phyloP scores from a whole-genome alignment of 257 asterid species.

The Vinca minor region DNA sequence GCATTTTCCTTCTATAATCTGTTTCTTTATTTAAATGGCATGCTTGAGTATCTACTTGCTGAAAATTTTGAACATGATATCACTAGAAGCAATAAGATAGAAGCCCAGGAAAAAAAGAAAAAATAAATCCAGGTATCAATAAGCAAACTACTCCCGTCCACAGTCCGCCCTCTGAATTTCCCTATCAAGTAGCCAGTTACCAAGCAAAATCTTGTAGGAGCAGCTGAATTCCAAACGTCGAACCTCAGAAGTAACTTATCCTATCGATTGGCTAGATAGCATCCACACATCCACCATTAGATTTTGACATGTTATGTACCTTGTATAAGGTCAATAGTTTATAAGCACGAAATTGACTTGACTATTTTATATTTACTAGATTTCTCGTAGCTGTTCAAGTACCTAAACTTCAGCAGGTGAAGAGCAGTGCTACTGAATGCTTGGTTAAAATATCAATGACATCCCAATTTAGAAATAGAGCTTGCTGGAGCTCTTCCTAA shows the following conservation, averaged over 20 bases:
- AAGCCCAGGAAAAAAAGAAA: not conserved
- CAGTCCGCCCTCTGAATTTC: not conserved
- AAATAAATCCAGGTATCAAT: not conserved
- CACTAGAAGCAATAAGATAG: not conserved
- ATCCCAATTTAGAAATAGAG: too few relatives aligned
- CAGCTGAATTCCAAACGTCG: not conserved
- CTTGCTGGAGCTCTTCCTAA: too few relatives aligned
- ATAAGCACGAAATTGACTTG: not conserved
- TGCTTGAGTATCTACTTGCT: not conserved
- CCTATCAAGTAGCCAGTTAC: not conserved
- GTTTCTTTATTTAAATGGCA: not conserved
- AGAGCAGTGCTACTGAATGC: too few relatives aligned
- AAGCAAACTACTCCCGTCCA: not conserved
- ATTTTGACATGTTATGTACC: not conserved
- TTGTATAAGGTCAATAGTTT: not conserved
- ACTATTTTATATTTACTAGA: not conserved
- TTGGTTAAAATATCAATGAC: too few relatives aligned
- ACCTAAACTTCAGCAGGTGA: not conserved
- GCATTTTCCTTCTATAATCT: not conserved
- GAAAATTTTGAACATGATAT: not conserved
- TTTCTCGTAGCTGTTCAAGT: not conserved
- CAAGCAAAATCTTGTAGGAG: not conserved
- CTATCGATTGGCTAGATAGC: not conserved
- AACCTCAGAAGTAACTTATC: not conserved
- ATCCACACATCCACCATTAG: not conserved